Evolutionary conservation across 2,329 filamentous ascomycete species (phyloP).

Genomic region (Simplicillium sp.): DNA sequence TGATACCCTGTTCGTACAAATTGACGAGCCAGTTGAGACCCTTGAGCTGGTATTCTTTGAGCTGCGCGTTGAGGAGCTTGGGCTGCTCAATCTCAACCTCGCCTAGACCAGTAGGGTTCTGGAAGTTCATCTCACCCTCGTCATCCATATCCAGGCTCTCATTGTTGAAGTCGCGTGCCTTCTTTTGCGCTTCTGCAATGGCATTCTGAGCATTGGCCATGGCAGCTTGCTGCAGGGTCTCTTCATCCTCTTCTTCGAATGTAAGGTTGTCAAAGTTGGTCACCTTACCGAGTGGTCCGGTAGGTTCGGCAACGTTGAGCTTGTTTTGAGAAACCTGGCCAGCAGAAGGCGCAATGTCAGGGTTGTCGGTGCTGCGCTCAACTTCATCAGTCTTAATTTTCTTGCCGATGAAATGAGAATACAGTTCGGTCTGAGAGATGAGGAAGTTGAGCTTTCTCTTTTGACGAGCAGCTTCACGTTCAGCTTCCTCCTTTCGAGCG

Average conservation of each 20-base stretch:
- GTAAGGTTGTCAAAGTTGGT: conserved; percentile 92
- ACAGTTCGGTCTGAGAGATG: conserved; percentile 96
- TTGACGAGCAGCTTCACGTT: conserved; percentile 93
- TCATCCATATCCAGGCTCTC: conserved; percentile 64
- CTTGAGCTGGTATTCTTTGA: conserved; percentile 98
- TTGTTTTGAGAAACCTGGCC: conserved; percentile 28
- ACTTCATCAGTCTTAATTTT: conserved; percentile 98
- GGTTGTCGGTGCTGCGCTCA: conserved; percentile 79
- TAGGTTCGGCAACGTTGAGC: conserved; percentile 40
- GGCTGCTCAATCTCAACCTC: conserved; percentile 92
- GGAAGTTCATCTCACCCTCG: conserved; percentile 98
- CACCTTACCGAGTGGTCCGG: conserved; percentile 58
- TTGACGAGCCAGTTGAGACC: conserved; percentile 99
- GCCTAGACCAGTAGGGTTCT: conserved; percentile 91
- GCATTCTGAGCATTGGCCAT: conserved; percentile 95
- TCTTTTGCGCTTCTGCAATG: conserved; percentile 86
- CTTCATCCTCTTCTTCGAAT: conserved; percentile 92
- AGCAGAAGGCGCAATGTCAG: conserved; percentile 52
- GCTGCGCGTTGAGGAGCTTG: conserved; percentile 81
- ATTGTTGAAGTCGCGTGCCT: conserved; percentile 88
- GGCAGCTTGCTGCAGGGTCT: conserved; percentile 68
- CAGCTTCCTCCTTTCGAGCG: conserved; percentile 91
- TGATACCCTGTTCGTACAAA: conserved; percentile 98
- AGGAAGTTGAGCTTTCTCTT: conserved; percentile 99
- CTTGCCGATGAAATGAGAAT: conserved; percentile 98